phyloP scores from a whole-genome alignment of 164 flowering plant genomes.

The Brasenia schreberi region DNA sequence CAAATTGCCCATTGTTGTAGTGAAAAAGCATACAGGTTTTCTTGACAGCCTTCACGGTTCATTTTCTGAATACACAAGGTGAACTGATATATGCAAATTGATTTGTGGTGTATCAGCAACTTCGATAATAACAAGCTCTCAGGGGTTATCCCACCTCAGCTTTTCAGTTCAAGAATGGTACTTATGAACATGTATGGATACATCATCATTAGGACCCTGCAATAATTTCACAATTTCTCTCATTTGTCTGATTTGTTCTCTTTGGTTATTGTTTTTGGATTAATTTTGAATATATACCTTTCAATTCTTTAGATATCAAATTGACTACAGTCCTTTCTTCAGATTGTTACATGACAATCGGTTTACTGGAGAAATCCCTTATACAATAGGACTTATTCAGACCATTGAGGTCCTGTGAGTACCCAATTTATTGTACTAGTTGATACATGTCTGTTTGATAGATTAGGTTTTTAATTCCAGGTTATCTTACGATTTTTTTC shows the following conservation, averaged over 20 bases:
- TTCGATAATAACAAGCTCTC: conserved; percentile 83
- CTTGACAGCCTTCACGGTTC: too few species aligned
- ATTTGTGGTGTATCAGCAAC: conserved; percentile 40
- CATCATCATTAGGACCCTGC: neutral
- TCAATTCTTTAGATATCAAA: neutral
- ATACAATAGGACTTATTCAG: conserved; percentile 46
- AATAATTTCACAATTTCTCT: neutral
- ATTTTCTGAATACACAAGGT: neutral
- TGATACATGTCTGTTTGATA: too few species aligned
- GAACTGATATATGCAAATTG: neutral
- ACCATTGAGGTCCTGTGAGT: conserved; percentile 97
- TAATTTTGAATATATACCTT: neutral
- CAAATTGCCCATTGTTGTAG: too few species aligned
- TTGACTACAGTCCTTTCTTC: conserved; percentile 1
- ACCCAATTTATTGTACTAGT: neutral
- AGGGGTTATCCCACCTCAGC: conserved; percentile 50
- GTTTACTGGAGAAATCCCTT: conserved; percentile 51
- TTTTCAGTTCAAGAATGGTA: conserved; percentile 62
- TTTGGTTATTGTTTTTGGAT: neutral
- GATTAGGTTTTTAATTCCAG: too few species aligned
- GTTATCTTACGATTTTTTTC: neutral
- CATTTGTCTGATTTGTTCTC: neutral
- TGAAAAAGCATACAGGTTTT: neutral
- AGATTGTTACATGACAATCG: conserved; percentile 80
- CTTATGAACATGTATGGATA: conserved; percentile 75